Evolutionary conservation across 2,329 filamentous ascomycete genomes (phyloP).

Genomic region (Penicillium sp.): DNA sequence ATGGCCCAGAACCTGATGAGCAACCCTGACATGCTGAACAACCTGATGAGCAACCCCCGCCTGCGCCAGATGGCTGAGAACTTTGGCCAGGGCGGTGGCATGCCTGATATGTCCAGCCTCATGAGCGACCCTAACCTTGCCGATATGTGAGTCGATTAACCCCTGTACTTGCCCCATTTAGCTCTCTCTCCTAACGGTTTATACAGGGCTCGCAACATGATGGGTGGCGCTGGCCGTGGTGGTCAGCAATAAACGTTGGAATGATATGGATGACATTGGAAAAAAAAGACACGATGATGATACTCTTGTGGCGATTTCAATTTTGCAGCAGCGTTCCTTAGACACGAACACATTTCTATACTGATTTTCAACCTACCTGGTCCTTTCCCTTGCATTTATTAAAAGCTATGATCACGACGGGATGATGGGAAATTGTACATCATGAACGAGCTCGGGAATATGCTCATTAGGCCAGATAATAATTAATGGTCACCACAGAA

Average conservation of each 20-base stretch:
- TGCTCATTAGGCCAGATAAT: not conserved
- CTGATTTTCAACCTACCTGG: not conserved
- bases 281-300: slow-evolving; percentile 24
- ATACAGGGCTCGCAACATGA: slow-evolving; percentile 67
- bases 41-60: slow-evolving; percentile 91
- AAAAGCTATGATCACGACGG: not conserved
- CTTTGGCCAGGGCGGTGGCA: slow-evolving; percentile 75
- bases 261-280: slow-evolving; percentile 18
- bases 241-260: slow-evolving; percentile 24
- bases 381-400: not conserved
- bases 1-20: slow-evolving; percentile 98
- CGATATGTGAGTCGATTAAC: slow-evolving; percentile 75
- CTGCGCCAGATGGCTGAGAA: slow-evolving; percentile 84
- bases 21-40: slow-evolving; percentile 90
- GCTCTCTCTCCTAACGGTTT: not conserved
- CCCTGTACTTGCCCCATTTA: not conserved
- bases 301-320: slow-evolving; percentile 21
- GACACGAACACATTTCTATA: slow-evolving; percentile 14
- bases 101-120: slow-evolving; percentile 82
- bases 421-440: not conserved
- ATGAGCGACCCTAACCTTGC: slow-evolving; percentile 93
- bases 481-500: not conserved
- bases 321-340: slow-evolving; percentile 24
- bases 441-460: not conserved
- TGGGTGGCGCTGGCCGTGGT: slow-evolving; percentile 57